phyloP scores from a whole-genome alignment of 192 early-diverging fungal genomes.

The Dimargaris cristalligena region DNA sequence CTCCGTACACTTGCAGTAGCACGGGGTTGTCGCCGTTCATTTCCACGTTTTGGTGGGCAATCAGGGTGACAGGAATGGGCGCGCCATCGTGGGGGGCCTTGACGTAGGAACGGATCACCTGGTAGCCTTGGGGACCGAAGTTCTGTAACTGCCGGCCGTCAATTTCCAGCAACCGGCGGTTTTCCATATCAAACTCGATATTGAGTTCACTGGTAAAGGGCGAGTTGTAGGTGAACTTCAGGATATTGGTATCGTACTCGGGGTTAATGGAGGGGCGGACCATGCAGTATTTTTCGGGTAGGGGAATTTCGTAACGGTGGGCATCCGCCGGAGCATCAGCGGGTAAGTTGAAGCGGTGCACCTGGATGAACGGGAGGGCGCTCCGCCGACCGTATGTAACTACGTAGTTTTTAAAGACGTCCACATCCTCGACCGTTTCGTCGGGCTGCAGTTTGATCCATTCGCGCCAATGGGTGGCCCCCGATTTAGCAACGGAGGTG shows the following conservation, averaged over 20 bases:
- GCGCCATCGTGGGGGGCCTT: slow-evolving; percentile 19
- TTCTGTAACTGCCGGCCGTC: slow-evolving; percentile 8
- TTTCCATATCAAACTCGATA: slow-evolving; percentile 46
- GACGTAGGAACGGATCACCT: slow-evolving; percentile 20
- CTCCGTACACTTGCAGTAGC: slow-evolving; percentile 61
- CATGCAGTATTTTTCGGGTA: slow-evolving; percentile 25
- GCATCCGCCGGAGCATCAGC: neutral
- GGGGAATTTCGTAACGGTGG: slow-evolving; percentile 17
- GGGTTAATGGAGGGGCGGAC: slow-evolving; percentile 4
- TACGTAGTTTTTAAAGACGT: slow-evolving; percentile 36
- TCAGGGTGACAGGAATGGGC: slow-evolving; percentile 46
- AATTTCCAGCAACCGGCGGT: slow-evolving; percentile 1
- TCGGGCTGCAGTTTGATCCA: slow-evolving; percentile 34
- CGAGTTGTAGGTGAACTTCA: slow-evolving; percentile 42
- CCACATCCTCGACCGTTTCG: slow-evolving; percentile 59
- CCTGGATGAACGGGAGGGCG: slow-evolving; percentile 9
- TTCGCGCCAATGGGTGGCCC: slow-evolving; percentile 35
- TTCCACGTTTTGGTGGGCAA: slow-evolving; percentile 31
- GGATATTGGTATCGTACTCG: slow-evolving; percentile 26
- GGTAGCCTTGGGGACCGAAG: slow-evolving; percentile 9
- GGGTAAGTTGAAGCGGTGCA: neutral
- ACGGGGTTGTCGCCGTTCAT: slow-evolving; percentile 20
- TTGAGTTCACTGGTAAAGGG: slow-evolving; percentile 47
- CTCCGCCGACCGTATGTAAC: slow-evolving; percentile 7
- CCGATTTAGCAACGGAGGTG: slow-evolving; percentile 20